Base-by-base conservation (phyloP, 768 basidiomycete genomes). In the Kwoniella pini region DNA sequence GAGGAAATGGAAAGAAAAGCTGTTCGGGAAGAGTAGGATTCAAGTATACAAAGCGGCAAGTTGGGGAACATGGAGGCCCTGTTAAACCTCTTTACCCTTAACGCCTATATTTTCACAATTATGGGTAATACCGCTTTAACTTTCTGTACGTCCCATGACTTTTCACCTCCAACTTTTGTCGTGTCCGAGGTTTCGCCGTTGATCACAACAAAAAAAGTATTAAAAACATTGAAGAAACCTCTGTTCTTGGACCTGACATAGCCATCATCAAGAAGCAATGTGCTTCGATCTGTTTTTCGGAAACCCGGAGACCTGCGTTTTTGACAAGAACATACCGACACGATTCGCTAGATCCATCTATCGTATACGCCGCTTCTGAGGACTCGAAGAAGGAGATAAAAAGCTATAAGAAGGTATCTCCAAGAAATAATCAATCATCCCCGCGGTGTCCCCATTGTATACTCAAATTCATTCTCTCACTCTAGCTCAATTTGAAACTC, bases 371-470 rank as follows among this genome's bases (percentile, higher is more conserved):
- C n/a, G n/a, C n/a, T n/a, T n/a, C n/a, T n/a, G n/a, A n/a, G n/a
- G n/a, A n/a, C n/a, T n/a, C 19, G 12, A 17, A 17, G 17, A 43
- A 43, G 22, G 42, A 22, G n/a, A 43, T 43, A 43, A 46, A 24
- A 46, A 46, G 13, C 7, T 36, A 36, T 36, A 36, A 36, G 33
- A 36, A 36, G 12, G 11, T 46, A 13, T 28, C 45, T 13, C 13
- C 24, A 13, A 12, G 27, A 4, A 19, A 24, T 24, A 26, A n/a
- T n/a, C n/a, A 26, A 24, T 26, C 48, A 22, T 24, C 48, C 48
- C 48, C 48, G 27, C 28, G 48, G 48, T 50, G 48, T 50, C 48
- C 30, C 48, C 48, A 50, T 15, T 19, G 31, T 5, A 43, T n/a
- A 43, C 9, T 6, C 27, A 7, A 24, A 24, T 9, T 9, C 15